These are phyloP conservation scores for Syncephalis fuscata DNA, from an alignment of 371 early-diverging fungal species.

Conservation along the genomic window DNA sequence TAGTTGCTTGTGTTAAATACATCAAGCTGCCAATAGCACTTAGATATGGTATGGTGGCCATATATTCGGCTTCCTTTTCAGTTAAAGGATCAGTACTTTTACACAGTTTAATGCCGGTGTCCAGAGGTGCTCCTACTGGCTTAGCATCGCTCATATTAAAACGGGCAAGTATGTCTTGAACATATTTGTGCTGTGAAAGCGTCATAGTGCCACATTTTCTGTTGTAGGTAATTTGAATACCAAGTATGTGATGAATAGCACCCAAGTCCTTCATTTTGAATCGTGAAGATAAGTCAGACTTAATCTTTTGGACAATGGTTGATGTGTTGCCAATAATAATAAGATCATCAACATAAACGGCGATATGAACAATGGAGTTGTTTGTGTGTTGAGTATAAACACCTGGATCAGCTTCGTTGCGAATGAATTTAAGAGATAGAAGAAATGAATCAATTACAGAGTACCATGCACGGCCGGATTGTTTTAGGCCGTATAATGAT, in stretches of 20 bases:
- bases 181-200: background rate
- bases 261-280: background rate
- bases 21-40: constrained; percentile 3
- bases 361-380: background rate
- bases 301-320: background rate
- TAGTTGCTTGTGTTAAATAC: constrained; percentile 4
- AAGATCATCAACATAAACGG: background rate
- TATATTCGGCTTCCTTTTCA: background rate
- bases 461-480: background rate
- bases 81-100: background rate
- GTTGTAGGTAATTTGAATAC: no score
- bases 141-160: background rate
- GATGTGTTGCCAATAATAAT: background rate
- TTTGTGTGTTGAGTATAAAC: background rate
- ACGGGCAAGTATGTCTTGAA: background rate
- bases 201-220: no score
- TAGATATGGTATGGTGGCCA: background rate
- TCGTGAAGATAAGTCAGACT: background rate
- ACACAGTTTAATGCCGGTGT: background rate
- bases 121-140: no score
- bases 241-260: no score
- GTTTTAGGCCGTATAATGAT: background rate
- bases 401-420: background rate
- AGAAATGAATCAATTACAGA: background rate
- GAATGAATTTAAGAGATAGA: background rate